Evolutionary conservation across 2,329 filamentous ascomycete genomes (phyloP), one percentile per base, ranked within the genome.

Genomic region (Xylaria sp.): DNA sequence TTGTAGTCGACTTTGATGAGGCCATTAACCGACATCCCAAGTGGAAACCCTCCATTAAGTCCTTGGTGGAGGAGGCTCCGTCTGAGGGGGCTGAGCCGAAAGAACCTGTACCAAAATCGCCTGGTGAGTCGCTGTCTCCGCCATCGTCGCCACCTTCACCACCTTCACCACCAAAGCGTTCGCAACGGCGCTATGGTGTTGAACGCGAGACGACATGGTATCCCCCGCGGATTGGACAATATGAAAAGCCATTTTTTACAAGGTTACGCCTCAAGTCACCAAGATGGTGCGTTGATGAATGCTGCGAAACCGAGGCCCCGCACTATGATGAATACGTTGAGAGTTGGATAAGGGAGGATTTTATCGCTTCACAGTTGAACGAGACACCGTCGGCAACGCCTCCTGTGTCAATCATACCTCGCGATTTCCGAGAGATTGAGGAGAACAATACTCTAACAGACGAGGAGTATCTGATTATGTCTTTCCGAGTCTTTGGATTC

Each of bases 401-500:
- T 11, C 17, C 57, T n/a, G 33, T 60, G 7, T 33, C 40, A 1
- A 47, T 60, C 33, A 15, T 54, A 2, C 57, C 57, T 2, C 31
- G 21, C 9, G 35, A 31, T 11, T 42, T 60, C 5, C 33, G 31
- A 11, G 42, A 53, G 2, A 42, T 60, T 7, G 7, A 33, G 2
- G 33, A 49, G 31, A 46, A 54, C 17, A 54, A 60, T 42, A 47
- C 9, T 42, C 17, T 60, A 17, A 63, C 57, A 5, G 57, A 64
- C 6, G 61, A 54, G 17, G 61, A 64, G n/a, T 54, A 35, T 9
- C 12, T 64, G 11, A 71, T 78, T 31, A 76, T 78, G 70, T 67
- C 70, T 0, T 69, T 73, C n/a, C 65, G 74, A 0, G 74, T 77
- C 0, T 76, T 74, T 60, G 76, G 70, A 0, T 78, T 76, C 28